phyloP scores from a whole-genome alignment of 805 yeast species.

The Clavispora fructus region DNA sequence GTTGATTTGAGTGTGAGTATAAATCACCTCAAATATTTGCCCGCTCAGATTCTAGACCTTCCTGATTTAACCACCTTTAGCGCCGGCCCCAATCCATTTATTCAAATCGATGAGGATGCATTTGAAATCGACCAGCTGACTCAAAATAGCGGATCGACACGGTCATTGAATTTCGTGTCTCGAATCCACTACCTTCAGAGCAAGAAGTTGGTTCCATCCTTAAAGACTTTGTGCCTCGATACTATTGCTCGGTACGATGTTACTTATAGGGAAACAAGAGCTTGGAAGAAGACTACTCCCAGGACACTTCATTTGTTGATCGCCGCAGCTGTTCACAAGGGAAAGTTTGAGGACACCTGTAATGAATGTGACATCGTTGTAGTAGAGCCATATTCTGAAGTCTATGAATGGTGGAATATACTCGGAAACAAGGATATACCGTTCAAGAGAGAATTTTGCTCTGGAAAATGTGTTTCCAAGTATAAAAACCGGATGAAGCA shows the following conservation, averaged over 20 bases:
- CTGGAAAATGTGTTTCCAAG: conserved; percentile 39
- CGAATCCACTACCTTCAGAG: conserved; percentile 20
- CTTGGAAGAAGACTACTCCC: conserved; percentile 50
- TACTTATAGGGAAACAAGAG: conserved; percentile 47
- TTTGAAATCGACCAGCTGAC: conserved; percentile 2
- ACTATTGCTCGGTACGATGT: conserved; percentile 47
- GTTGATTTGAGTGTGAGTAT: conserved; percentile 49
- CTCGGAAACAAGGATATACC: conserved; percentile 47
- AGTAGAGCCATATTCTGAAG: conserved; percentile 54
- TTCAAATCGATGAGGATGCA: conserved; percentile 23
- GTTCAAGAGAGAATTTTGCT: conserved; percentile 50
- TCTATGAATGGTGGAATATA: conserved; percentile 65
- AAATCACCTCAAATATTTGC: conserved; percentile 47
- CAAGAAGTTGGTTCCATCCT: conserved; percentile 33
- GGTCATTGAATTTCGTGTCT: conserved; percentile 15
- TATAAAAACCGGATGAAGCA: conserved; percentile 14
- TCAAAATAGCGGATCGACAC: background rate
- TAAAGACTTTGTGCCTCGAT: conserved; percentile 45
- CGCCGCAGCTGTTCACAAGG: conserved; percentile 50
- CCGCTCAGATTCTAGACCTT: conserved; percentile 48
- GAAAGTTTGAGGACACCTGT: conserved; percentile 47
- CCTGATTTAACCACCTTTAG: conserved; percentile 39
- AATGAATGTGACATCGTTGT: conserved; percentile 44
- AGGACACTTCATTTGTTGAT: conserved; percentile 41
- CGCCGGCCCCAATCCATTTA: conserved; percentile 51